These are phyloP conservation scores for Boletus pseudopeckii DNA, from an alignment of 768 basidiomycete genomes.

Conservation along the genomic window DNA sequence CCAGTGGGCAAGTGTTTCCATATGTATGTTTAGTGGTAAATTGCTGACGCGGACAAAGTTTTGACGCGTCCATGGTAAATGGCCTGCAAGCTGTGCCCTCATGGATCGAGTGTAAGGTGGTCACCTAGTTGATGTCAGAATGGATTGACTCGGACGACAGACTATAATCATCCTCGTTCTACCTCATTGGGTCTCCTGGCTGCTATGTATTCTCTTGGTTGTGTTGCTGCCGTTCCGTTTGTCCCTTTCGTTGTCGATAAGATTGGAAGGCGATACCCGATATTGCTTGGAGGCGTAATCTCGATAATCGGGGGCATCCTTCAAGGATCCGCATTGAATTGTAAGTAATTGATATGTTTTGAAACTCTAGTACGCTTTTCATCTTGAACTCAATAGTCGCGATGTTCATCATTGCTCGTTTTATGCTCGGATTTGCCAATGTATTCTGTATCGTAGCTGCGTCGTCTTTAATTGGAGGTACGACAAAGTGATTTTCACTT, in stretches of 20 bases:
- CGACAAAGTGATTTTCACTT: background rate
- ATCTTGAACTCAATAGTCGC: background rate
- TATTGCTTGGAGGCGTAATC: slow-evolving; percentile 11
- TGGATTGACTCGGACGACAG: slow-evolving; percentile 27
- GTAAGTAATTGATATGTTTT: background rate
- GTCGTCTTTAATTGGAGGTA: slow-evolving; percentile 23
- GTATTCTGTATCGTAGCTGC: slow-evolving; percentile 17
- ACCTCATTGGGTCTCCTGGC: slow-evolving; percentile 33
- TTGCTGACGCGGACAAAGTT: slow-evolving; percentile 7
- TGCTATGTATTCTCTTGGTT: slow-evolving; percentile 58
- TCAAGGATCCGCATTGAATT: slow-evolving; percentile 14
- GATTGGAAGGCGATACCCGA: slow-evolving; percentile 15
- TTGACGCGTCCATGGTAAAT: slow-evolving; percentile 56
- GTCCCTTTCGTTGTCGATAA: slow-evolving; percentile 9
- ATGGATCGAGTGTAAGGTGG: slow-evolving; percentile 50
- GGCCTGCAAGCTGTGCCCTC: slow-evolving; percentile 57
- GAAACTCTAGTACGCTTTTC: background rate
- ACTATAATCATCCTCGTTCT: slow-evolving; percentile 53
- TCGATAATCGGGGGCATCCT: slow-evolving; percentile 12
- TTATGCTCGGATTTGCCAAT: slow-evolving; percentile 15
- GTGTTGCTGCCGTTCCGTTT: slow-evolving; percentile 50
- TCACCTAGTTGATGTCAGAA: background rate
- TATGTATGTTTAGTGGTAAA: background rate
- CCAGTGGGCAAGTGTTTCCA: slow-evolving; percentile 12
- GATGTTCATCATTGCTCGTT: slow-evolving; percentile 17